A percentile compares a stretch with the other conserved stretches of the same genome.
Evolutionary conservation across 352 stramenopile genomes (phyloP).

Genomic region (Elongisporangium prolatum): DNA sequence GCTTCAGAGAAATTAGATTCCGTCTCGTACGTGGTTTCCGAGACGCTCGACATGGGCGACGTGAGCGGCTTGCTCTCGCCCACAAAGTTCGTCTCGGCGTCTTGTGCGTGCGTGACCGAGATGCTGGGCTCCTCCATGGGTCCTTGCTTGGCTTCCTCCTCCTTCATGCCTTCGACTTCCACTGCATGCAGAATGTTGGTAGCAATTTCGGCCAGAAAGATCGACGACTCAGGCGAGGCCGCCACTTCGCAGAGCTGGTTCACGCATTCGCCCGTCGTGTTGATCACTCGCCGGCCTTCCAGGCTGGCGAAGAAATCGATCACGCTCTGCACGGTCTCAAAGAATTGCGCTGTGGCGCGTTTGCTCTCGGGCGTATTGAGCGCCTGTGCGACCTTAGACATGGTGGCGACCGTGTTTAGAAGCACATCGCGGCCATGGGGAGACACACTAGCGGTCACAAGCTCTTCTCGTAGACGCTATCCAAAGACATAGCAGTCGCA

Average conservation of each 20-base stretch:
- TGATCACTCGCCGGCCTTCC: conserved; percentile 50
- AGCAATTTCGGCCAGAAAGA: conserved; percentile 68
- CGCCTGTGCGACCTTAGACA: conserved; percentile 59
- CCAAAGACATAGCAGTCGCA: neutral
- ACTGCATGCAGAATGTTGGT: conserved; percentile 71
- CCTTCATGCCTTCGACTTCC: conserved; percentile 39
- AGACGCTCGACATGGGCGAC: conserved; percentile 36
- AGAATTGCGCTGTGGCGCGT: conserved; percentile 50
- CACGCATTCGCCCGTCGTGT: conserved; percentile 45
- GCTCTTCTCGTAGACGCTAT: conserved; percentile 41
- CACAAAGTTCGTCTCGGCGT: conserved; percentile 5
- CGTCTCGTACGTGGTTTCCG: conserved; percentile 56
- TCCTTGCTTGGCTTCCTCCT: conserved; percentile 4
- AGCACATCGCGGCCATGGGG: conserved; percentile 52
- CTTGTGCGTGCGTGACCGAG: neutral
- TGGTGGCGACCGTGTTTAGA: conserved; percentile 56
- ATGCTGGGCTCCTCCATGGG: conserved; percentile 15
- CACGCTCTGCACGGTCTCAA: conserved; percentile 58
- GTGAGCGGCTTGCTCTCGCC: conserved; percentile 20
- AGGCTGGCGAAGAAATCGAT: conserved; percentile 74
- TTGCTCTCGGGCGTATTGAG: conserved; percentile 72
- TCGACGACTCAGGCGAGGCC: conserved; percentile 65
- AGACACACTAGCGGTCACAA: conserved; percentile 43
- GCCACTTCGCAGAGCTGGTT: conserved; percentile 45
- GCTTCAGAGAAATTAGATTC: conserved; percentile 42